A percentile compares a stretch with the other conserved stretches of the same genome.
These are phyloP conservation scores for Aspergillus felis DNA, from an alignment of 2,329 filamentous ascomycete species.

Conservation along the genomic window DNA sequence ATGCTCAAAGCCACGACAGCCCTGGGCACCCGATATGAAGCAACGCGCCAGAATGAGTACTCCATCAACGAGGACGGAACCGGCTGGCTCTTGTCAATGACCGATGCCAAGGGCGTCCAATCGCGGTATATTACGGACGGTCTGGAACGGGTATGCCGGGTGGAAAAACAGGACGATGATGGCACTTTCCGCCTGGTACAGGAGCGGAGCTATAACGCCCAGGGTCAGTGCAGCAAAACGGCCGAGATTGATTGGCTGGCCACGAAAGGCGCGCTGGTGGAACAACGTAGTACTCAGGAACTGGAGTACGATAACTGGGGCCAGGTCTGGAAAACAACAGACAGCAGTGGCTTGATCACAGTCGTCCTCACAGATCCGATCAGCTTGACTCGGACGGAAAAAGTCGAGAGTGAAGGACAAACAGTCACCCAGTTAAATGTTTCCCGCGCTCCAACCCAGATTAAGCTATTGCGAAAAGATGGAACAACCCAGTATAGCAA, in stretches of 20 bases:
- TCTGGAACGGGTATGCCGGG: background rate
- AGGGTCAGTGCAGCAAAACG: background rate
- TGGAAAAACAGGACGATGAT: constrained; percentile 4
- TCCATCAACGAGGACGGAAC: background rate
- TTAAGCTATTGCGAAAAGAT: background rate
- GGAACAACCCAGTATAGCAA: background rate
- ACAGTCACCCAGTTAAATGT: background rate
- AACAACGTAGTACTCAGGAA: constrained; percentile 10
- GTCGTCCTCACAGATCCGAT: background rate
- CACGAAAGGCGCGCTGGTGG: constrained; percentile 27
- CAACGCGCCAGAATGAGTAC: background rate
- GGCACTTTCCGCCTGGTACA: constrained; percentile 2
- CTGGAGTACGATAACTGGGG: constrained; percentile 9
- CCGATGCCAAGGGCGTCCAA: constrained; percentile 2
- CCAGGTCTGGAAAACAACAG: constrained; percentile 22
- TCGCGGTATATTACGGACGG: constrained; percentile 5
- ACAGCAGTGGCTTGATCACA: constrained; percentile 4
- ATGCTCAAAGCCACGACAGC: background rate
- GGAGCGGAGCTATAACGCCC: constrained; percentile 2
- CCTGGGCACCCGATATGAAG: background rate
- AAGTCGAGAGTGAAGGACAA: background rate
- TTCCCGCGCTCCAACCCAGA: background rate
- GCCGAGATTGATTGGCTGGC: constrained; percentile 3
- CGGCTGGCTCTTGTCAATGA: background rate
- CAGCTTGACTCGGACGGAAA: background rate